Conservation (phyloP, 345 rosid genomes). For the Sonneratia caseolaris region DNA sequence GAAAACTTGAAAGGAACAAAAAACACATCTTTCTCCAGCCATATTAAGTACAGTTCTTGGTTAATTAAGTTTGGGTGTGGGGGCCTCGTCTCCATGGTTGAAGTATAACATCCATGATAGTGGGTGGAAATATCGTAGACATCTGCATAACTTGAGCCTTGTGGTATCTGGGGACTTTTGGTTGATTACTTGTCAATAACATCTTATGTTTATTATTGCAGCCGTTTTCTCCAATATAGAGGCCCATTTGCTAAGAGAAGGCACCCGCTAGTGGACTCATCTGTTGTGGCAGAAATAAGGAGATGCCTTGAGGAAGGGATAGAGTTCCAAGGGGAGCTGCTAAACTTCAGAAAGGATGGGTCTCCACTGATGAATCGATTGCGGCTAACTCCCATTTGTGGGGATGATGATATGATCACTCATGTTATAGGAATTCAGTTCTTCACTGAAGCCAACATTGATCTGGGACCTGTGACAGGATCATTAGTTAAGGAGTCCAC, state of each 20-base stretch:
- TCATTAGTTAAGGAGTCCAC: conserved; percentile 33
- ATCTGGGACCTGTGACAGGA: conserved; percentile 58
- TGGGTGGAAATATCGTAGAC: not conserved
- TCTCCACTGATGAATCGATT: conserved; percentile 66
- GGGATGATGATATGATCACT: conserved; percentile 63
- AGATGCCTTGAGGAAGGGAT: conserved; percentile 73
- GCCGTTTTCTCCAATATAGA: conserved; percentile 85
- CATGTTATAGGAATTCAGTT: conserved; percentile 85
- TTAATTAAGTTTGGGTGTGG: not conserved
- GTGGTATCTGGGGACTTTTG: not conserved
- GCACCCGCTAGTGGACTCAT: conserved; percentile 74
- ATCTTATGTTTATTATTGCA: conserved; percentile 17
- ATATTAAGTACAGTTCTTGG: not conserved
- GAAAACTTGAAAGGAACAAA: not conserved
- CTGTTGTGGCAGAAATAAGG: conserved; percentile 64
- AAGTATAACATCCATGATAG: not conserved
- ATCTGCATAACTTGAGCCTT: not conserved
- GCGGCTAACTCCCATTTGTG: conserved; percentile 74
- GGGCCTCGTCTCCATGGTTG: not conserved
- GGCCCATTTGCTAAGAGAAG: conserved; percentile 92
- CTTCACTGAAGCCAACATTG: conserved; percentile 70
- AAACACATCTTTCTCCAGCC: not conserved
- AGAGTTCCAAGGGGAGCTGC: conserved; percentile 76
- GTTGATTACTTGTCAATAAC: not conserved
- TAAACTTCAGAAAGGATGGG: conserved; percentile 86